Base-by-base conservation (phyloP, 257 asterid genomes). In the Eustoma russellianum region DNA sequence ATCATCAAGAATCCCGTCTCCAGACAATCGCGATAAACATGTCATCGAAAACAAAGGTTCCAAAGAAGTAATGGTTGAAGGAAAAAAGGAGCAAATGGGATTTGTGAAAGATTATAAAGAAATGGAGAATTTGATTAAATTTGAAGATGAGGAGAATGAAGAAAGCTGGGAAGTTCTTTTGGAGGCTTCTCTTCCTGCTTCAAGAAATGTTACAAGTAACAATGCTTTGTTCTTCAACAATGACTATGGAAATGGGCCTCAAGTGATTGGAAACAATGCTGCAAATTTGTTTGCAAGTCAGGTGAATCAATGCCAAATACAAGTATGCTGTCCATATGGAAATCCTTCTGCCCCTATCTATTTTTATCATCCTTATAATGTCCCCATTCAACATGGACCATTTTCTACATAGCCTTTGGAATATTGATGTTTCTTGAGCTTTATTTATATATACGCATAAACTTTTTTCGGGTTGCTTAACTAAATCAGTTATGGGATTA, bases 101-200 rank as follows among this genome's bases (percentile, higher is more conserved):
- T 38, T 17, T 40, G 38, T 43, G 55, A 63, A 55, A 12, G 66
- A 57, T 2, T 11, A 38, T 11, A 10, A 16, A 19, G 82, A 72
- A 52, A 56, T 77, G 70, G 66, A 53, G 47, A 77, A 78, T 3
- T 56, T 82, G 72, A 80, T 83, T 53, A 44, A 74, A 59, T 67
- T 77, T 69, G 83, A 67, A 46, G 75, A 9, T 50, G 83, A 76
- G 38, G 56, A 51, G 19, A 51, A 34, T 3, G 30, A 44, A 40
- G 64, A 45, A 43, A 72, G 66, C 28, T 86, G 90, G 93, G 90
- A 80, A 61, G 77, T 69, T 43, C 78, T 83, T 52, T 60, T 86
- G 24, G 95, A 80, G 61, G 83, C 88, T 38, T 80, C 91, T 18
- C 64, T 83, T 53, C 35, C 64, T n/a, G 46, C 13, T 52, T 44